Evolutionary conservation across 305 asterid genomes (phyloP).

Genomic region (Fraxinus platypoda): DNA sequence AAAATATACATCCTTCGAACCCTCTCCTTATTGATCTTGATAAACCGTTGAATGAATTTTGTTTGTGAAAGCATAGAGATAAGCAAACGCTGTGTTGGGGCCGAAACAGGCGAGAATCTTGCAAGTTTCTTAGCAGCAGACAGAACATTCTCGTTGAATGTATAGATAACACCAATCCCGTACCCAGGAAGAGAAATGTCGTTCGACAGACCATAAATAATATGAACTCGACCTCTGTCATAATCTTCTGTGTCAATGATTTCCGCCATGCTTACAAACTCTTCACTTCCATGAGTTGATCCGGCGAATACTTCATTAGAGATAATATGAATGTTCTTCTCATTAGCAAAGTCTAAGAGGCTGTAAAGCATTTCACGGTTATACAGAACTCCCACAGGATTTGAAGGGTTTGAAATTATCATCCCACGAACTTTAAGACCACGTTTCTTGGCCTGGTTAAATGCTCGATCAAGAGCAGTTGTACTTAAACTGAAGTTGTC

Average conservation of each 20-base stretch:
- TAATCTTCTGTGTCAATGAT: conserved; percentile 39
- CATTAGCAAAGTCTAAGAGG: conserved; percentile 56
- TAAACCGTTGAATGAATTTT: conserved; percentile 28
- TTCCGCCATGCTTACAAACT: conserved; percentile 52
- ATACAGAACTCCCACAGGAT: conserved; percentile 52
- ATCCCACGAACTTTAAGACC: conserved; percentile 54
- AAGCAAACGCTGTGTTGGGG: conserved; percentile 45
- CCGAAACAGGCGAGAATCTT: conserved; percentile 54
- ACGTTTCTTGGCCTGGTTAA: conserved; percentile 57
- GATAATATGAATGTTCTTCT: conserved; percentile 58
- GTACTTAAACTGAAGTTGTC: conserved; percentile 50
- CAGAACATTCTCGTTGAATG: conserved; percentile 39
- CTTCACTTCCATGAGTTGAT: conserved; percentile 43
- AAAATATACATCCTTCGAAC: conserved; percentile 31
- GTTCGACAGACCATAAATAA: conserved; percentile 51
- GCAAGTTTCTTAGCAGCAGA: conserved; percentile 45
- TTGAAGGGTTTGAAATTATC: conserved; percentile 58
- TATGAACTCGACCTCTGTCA: conserved; percentile 46
- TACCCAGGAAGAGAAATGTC: conserved; percentile 51
- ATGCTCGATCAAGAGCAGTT: conserved; percentile 50
- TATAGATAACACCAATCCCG: conserved; percentile 40
- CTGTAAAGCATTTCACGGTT: conserved; percentile 41
- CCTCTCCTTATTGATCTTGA: conserved; percentile 41
- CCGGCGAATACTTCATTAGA: conserved; percentile 49
- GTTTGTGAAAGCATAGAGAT: conserved; percentile 48